Base-by-base conservation (phyloP, 345 rosid species). In the Tarenaya hassleriana region DNA sequence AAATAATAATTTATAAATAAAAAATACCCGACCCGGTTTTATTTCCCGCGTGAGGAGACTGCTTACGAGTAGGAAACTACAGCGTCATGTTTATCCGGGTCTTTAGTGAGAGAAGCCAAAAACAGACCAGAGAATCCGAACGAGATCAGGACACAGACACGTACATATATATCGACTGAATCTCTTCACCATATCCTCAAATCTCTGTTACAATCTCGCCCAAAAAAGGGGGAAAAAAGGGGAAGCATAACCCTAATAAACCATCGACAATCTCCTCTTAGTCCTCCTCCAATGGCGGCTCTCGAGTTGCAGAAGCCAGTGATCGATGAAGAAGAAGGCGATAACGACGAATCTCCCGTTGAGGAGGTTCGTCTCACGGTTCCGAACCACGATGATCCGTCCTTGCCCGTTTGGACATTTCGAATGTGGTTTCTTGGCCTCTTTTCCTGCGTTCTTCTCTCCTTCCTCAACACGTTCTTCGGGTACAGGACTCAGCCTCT, bases 401-500 rank as follows among this genome's bases (percentile, higher is more conserved):
- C 76, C 13, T 64, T 81, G 0, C 78, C 88, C 0, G 85, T 78
- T 7, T 82, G 76, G 74, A 82, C 88, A 11, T 82, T 76, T 53
- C 77, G 89, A 1, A 78, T 76, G 85, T 82, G 85, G 81, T 47
- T 70, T 50, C 66, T 82, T 9, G 81, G 89, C 11, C 9, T 76
- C 8, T 0, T 73, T 52, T 78, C 85, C 2, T 82, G 89, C 40
- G 37, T 50, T 10, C 67, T 82, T 10, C 77, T 82, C 51, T 74
- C 89, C 4, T 82, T 82, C 70, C 78, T 82, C 67, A 82, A 82
- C 62, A 73, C 77, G 17, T 78, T 82, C 77, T 82, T 82, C 66
- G 51, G 73, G 39, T 82, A 82, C 74, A 69, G 89, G 1, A 61
- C 80, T 2, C 74, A 82, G 60, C 89, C 89, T 2, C 68, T 78